Conservation (phyloP, 2,329 filamentous ascomycete genomes). For the Zymoseptoria tritici region DNA sequence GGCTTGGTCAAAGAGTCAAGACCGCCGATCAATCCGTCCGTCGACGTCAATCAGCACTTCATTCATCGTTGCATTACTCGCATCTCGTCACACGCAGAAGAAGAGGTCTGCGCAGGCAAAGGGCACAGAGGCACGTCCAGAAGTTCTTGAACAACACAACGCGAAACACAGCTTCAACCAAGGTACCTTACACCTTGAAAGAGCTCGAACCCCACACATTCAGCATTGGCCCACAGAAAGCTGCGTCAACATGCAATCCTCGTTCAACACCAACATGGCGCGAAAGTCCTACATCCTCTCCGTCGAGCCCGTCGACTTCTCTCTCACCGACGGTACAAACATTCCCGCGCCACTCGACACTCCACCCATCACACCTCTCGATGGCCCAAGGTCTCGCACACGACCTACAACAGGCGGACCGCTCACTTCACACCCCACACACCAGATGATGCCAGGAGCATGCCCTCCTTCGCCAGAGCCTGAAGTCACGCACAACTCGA, state of each 20-base stretch:
- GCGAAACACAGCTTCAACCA: not conserved
- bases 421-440: conserved; percentile 29
- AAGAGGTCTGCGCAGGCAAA: not conserved
- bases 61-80: not conserved
- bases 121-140: not conserved
- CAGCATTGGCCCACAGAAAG: not conserved
- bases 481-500: conserved; percentile 9
- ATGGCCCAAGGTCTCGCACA: conserved; percentile 14
- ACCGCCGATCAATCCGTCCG: not conserved
- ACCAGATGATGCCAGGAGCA: conserved; percentile 17
- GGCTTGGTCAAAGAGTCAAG: not conserved
- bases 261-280: not conserved
- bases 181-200: not conserved
- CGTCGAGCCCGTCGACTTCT: conserved; percentile 20
- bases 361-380: conserved; percentile 15
- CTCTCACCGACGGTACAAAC: conserved; percentile 21
- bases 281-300: conserved; percentile 9
- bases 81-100: not conserved
- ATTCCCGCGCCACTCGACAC: conserved; percentile 22
- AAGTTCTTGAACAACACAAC: not conserved
- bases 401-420: conserved; percentile 28
- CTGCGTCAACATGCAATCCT: not conserved
- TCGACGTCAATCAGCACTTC: not conserved
- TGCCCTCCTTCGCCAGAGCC: conserved; percentile 21
- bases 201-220: not conserved